These are phyloP conservation scores for Cyclocybe cylindracea DNA, from an alignment of 768 basidiomycete species.

Conservation along the genomic window DNA sequence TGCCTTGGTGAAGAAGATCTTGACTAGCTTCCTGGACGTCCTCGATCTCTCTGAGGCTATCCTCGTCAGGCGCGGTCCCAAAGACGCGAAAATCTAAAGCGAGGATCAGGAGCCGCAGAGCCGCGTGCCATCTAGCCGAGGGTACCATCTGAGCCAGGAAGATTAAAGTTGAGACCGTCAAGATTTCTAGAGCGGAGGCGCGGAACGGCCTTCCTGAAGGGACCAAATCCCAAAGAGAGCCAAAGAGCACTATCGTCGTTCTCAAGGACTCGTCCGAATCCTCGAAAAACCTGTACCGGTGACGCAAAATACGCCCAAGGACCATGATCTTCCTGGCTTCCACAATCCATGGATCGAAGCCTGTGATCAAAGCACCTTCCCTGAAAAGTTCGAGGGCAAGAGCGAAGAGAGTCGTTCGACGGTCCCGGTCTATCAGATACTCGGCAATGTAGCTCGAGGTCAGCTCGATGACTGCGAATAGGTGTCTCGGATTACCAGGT, in stretches of 20 bases:
- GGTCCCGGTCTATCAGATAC: not conserved
- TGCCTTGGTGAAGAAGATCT: too few relatives aligned
- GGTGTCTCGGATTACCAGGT: conserved; percentile 3
- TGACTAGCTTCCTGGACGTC: too few relatives aligned
- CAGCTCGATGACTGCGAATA: conserved; percentile 8
- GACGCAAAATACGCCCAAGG: conserved; percentile 8
- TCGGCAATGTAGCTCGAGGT: not conserved
- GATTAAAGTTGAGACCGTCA: conserved; percentile 1
- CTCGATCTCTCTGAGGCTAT: not conserved
- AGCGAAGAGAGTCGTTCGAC: not conserved
- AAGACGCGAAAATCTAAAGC: conserved; percentile 4
- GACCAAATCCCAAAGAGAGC: conserved; percentile 4
- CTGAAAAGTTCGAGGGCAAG: conserved; percentile 11
- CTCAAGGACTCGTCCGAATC: conserved; percentile 1
- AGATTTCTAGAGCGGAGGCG: conserved; percentile 7
- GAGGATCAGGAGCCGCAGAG: not conserved
- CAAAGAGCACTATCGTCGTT: not conserved
- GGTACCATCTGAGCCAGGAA: conserved; percentile 1
- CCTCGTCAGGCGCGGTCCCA: not conserved
- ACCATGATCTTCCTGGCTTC: conserved; percentile 6
- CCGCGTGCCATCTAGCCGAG: conserved; percentile 1
- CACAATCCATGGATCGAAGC: not conserved
- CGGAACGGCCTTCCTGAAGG: conserved; percentile 4
- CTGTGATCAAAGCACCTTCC: not conserved
- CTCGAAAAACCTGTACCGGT: conserved; percentile 5